Evolutionary conservation across 2,329 filamentous ascomycete species (phyloP).

Genomic region (Alternaria conjuncta): DNA sequence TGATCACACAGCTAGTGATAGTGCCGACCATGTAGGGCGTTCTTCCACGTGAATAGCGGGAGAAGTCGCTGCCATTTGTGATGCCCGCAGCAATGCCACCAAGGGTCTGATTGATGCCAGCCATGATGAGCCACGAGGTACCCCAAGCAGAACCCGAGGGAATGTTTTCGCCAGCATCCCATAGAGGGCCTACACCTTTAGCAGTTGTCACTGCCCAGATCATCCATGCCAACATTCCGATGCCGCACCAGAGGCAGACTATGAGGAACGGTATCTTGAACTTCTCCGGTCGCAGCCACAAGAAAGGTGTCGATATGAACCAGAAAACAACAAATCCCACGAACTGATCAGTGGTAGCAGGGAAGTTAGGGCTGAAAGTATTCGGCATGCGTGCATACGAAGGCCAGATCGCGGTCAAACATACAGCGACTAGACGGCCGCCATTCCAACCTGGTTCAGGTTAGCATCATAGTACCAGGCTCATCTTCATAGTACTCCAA

Average conservation of each 20-base stretch:
- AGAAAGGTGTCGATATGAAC: slow-evolving; percentile 51
- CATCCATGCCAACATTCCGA: slow-evolving; percentile 57
- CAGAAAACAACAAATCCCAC: slow-evolving; percentile 46
- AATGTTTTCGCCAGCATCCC: slow-evolving; percentile 47
- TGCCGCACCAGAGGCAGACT: slow-evolving; percentile 52
- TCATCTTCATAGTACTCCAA: slow-evolving; percentile 1
- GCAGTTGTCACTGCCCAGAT: slow-evolving; percentile 57
- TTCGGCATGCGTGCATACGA: slow-evolving; percentile 46
- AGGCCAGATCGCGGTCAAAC: slow-evolving; percentile 46
- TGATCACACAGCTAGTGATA: slow-evolving; percentile 49
- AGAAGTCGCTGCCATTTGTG: slow-evolving; percentile 54
- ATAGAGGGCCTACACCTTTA: slow-evolving; percentile 54
- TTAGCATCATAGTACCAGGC: not conserved
- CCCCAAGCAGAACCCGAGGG: slow-evolving; percentile 48
- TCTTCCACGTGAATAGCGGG: slow-evolving; percentile 49
- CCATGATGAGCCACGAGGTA: slow-evolving; percentile 55
- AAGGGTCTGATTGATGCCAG: slow-evolving; percentile 53
- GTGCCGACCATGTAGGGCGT: slow-evolving; percentile 51
- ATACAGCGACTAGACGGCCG: slow-evolving; percentile 42
- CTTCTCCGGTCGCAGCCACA: slow-evolving; percentile 59
- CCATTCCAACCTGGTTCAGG: slow-evolving; percentile 42
- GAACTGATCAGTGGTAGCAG: slow-evolving; percentile 46
- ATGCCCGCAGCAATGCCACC: slow-evolving; percentile 52
- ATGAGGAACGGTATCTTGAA: slow-evolving; percentile 57
- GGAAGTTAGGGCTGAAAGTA: slow-evolving; percentile 41